Conservation (phyloP, 2,329 filamentous ascomycete species). For the Penicillium sp. region DNA sequence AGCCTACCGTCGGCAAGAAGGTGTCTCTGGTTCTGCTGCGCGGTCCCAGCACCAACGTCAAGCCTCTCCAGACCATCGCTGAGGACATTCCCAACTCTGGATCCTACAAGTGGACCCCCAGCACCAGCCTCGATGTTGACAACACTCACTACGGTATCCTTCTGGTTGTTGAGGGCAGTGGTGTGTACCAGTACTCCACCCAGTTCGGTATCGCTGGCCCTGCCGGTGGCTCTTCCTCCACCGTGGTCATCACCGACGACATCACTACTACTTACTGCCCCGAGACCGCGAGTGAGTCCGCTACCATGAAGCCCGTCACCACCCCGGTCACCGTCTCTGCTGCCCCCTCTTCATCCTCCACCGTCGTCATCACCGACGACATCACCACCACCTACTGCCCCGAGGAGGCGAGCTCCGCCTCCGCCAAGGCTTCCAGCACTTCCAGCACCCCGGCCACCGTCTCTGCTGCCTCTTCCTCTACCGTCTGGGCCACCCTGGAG, state of each 20-base stretch:
- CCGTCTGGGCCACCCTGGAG: constrained; percentile 7
- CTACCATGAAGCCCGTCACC: constrained; percentile 1
- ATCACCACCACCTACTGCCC: constrained; percentile 10
- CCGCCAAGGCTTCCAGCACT: background rate
- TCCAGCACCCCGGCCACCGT: constrained; percentile 14
- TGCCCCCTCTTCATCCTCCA: too few species aligned
- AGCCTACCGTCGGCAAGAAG: constrained; percentile 33
- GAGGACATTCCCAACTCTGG: constrained; percentile 55
- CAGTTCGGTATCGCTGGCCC: constrained; percentile 54
- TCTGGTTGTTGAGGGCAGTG: constrained; percentile 55
- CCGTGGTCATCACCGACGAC: constrained; percentile 10
- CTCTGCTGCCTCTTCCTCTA: constrained; percentile 5
- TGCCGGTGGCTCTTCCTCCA: constrained; percentile 9
- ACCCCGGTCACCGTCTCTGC: too few species aligned
- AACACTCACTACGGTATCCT: constrained; percentile 56
- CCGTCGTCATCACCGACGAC: constrained; percentile 1
- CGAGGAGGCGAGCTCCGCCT: constrained; percentile 7
- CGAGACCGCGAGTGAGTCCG: constrained; percentile 14
- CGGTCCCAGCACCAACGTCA: constrained; percentile 53
- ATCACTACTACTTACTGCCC: constrained; percentile 25
- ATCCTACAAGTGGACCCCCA: constrained; percentile 52
- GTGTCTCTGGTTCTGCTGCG: constrained; percentile 58
- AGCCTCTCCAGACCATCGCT: constrained; percentile 48
- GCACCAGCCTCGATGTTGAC: constrained; percentile 45
- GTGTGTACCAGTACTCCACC: constrained; percentile 58